phyloP scores from a whole-genome alignment of 1,284 basidiomycete genomes.

The Inonotus obliquus region DNA sequence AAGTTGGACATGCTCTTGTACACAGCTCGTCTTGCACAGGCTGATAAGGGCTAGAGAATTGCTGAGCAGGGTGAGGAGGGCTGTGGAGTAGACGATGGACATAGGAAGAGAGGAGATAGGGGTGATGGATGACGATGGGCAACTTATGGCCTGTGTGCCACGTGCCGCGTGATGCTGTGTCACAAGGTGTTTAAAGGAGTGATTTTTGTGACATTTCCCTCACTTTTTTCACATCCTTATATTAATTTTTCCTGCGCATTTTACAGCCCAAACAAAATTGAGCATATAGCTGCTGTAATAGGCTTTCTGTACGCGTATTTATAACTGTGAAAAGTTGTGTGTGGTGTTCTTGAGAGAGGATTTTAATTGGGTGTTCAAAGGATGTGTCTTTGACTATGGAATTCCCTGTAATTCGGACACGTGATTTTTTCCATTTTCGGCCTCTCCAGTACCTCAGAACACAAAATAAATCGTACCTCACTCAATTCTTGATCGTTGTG shows the following conservation, averaged over 20 bases:
- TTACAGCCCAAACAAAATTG: neutral
- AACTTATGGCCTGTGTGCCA: no score
- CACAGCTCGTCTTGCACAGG: no score
- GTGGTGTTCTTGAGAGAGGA: neutral
- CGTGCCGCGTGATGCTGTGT: neutral
- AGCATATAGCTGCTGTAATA: neutral
- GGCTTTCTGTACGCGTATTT: neutral
- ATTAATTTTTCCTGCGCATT: neutral
- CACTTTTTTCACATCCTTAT: neutral
- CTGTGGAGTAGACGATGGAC: neutral
- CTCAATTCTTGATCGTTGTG: no score
- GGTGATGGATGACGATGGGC: neutral
- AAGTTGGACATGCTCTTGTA: no score
- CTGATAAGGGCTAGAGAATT: no score
- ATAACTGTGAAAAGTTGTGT: neutral
- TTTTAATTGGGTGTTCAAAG: neutral
- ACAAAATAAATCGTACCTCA: no score
- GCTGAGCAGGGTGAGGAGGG: neutral
- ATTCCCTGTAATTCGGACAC: no score
- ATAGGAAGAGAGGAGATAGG: neutral
- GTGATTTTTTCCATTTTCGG: no score
- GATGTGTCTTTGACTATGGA: neutral
- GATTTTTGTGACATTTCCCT: neutral
- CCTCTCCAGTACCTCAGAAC: no score
- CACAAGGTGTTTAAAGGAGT: neutral